phyloP scores from a whole-genome alignment of 139 green algal genomes.

The Dunaliella primolecta region DNA sequence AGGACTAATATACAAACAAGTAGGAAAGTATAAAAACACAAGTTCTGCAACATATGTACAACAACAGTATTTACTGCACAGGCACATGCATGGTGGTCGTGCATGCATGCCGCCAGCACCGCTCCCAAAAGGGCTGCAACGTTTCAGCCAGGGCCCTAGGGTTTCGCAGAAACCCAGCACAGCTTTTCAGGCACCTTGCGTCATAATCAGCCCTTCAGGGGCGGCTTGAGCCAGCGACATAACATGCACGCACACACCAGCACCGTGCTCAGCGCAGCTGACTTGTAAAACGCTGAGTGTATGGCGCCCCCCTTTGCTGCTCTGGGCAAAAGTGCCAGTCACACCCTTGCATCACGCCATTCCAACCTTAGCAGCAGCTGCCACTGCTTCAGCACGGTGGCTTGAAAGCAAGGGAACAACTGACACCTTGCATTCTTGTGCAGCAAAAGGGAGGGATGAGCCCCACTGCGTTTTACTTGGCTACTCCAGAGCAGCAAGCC shows the following conservation, averaged over 20 bases:
- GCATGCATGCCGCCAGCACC: neutral
- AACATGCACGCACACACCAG: neutral
- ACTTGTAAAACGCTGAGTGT: no score
- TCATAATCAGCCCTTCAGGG: neutral
- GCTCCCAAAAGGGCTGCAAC: neutral
- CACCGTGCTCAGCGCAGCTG: neutral
- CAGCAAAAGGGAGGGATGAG: no score
- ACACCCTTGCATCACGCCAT: neutral
- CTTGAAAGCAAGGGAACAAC: neutral
- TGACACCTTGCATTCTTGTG: no score
- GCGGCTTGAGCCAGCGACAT: neutral
- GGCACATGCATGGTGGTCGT: neutral
- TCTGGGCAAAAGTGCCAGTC: no score
- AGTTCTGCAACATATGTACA: neutral
- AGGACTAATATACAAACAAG: neutral
- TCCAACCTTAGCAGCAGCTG: neutral
- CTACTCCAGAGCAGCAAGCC: no score
- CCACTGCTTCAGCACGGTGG: neutral
- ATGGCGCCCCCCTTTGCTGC: no score
- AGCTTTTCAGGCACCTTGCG: neutral
- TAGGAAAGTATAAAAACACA: neutral
- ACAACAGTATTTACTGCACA: neutral
- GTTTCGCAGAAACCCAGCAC: neutral
- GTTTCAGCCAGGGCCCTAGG: neutral
- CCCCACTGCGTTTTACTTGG: no score